Conservation (phyloP, 345 rosid genomes). For the Mallotus nudiflorus region DNA sequence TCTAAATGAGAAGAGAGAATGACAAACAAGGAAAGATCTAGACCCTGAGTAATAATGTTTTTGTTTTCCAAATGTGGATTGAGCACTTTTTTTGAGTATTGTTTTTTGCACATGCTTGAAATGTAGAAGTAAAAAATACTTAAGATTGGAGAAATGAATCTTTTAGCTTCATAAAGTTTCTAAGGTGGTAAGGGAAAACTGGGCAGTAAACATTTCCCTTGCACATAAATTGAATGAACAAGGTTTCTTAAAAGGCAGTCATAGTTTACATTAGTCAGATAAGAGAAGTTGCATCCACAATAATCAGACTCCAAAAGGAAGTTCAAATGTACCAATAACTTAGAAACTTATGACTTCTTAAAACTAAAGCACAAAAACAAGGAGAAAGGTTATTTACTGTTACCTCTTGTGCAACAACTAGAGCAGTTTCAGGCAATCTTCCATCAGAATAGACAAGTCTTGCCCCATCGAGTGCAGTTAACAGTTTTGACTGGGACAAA, state of each 20-base stretch:
- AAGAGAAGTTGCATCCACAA: not conserved
- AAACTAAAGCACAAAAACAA: not conserved
- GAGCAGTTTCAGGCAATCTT: constrained; percentile 63
- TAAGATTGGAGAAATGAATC: not conserved
- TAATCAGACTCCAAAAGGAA: not conserved
- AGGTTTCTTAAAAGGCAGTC: not conserved
- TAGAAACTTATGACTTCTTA: not conserved
- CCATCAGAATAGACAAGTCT: constrained; percentile 68
- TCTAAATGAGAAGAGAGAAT: not conserved
- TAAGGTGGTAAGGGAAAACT: not conserved
- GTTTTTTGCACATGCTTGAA: constrained; percentile 3
- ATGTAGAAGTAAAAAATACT: not conserved
- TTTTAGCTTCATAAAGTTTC: not conserved
- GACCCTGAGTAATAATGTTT: not conserved
- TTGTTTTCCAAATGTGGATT: no score
- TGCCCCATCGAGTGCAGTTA: constrained; percentile 61
- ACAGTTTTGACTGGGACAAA: constrained; percentile 45
- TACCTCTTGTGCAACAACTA: constrained; percentile 72
- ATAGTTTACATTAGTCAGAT: not conserved
- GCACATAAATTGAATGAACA: not conserved
- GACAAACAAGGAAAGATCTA: not conserved
- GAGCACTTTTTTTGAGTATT: no score
- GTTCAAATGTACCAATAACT: not conserved
- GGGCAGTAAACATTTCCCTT: not conserved
- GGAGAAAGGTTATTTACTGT: constrained; percentile 12